A percentile compares a stretch with the other conserved stretches of the same genome.
Conservation (phyloP, 148 eudicot species). For the Rhododendron mucronatum region DNA sequence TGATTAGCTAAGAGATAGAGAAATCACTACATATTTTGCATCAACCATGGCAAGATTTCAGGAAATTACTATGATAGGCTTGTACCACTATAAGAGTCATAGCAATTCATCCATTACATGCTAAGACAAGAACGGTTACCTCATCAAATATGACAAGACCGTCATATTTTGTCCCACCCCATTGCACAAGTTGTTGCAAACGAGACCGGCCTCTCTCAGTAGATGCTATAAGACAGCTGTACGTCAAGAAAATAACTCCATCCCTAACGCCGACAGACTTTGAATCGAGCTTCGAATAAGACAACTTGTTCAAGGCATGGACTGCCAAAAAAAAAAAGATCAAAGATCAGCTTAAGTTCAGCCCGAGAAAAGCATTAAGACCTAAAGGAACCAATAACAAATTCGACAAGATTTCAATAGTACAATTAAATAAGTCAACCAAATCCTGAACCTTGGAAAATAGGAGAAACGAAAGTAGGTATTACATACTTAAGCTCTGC, state of each 20-base stretch:
- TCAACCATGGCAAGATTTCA: not conserved
- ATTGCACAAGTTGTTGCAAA: conserved; percentile 90
- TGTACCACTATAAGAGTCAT: not conserved
- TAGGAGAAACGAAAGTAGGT: not conserved
- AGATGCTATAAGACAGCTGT: conserved; percentile 97
- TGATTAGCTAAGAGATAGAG: conserved; percentile 3
- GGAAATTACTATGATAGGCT: not conserved
- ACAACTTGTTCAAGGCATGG: conserved; percentile 91
- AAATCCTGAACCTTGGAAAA: not conserved
- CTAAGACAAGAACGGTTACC: conserved; percentile 31
- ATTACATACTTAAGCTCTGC: not conserved
- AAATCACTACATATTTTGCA: not conserved
- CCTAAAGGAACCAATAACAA: not conserved
- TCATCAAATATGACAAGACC: conserved; percentile 96
- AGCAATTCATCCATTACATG: not conserved
- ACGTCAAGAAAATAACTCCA: conserved; percentile 92
- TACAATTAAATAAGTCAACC: not conserved
- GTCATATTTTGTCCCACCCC: conserved; percentile 80
- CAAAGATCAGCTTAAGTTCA: not conserved
- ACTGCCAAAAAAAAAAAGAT: conserved; percentile 45
- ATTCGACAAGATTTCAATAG: not conserved
- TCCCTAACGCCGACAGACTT: conserved; percentile 86
- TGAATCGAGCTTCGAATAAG: conserved; percentile 93
- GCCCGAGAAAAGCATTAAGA: not conserved
- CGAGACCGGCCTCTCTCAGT: conserved; percentile 94